Base-by-base conservation (phyloP, 305 asterid species). In the Fraxinus baroniana region DNA sequence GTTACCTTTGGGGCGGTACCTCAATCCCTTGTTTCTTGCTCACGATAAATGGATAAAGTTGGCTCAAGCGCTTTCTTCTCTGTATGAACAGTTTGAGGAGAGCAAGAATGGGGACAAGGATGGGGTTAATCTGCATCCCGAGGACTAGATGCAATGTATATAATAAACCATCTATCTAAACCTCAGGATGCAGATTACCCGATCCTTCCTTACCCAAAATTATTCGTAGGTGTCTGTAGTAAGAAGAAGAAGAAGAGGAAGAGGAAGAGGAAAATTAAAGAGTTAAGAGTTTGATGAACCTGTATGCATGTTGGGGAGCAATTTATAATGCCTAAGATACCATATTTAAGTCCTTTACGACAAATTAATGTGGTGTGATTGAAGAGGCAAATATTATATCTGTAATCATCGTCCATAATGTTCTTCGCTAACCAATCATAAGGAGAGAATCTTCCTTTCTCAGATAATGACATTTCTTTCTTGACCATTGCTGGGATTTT, bases 111-210 rank as follows among this genome's bases (percentile, higher is more conserved):
- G 18, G 60, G 60, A 49, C 2, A 15, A n/a, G 32, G 64, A 52
- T 17, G 57, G 85, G 93, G 89, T 68, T 92, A 92, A 93, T 88
- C 98, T 87, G 91, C 94, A 89, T 77, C 93, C 91, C 52, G 86
- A 91, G 95, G 95, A 10, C 86, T 91, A 87, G 90, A 92, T 49
- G 12, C 46, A 46, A 28, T 2, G 35, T 36, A 77, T 55, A 12
- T 35, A 9, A 36, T 10, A 55, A 55, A 20, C 83, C 75, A 52
- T 20, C 7, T 28, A 8, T 89, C 91, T 83, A 91, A 89, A 92
- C 94, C 97, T 93, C 91, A 88, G 89, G 91, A 88, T 88, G 89
- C 91, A 88, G 88, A 88, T 88, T 88, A 88, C 46, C 89, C 55
- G 13, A 66, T 68, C 74, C 74, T 68, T 74, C 87, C 87, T 83